phyloP scores from a whole-genome alignment of 345 rosid species.

The Moricandia moricandioides region DNA sequence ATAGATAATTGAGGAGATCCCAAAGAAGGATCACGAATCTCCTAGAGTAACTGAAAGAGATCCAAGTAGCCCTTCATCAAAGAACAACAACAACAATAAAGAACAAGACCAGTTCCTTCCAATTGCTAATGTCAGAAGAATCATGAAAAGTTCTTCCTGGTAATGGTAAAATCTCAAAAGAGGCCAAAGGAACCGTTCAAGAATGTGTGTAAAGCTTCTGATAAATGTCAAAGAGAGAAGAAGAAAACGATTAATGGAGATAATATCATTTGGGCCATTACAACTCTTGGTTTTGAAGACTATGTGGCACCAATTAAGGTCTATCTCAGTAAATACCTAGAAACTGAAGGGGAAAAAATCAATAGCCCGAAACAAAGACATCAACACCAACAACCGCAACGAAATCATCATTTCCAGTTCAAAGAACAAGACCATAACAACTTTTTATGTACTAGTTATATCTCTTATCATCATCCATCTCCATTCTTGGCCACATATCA shows the following conservation, averaged over 20 bases:
- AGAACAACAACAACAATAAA: conserved; percentile 36
- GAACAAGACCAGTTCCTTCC: conserved; percentile 76
- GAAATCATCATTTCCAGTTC: conserved; percentile 37
- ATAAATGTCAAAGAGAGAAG: conserved; percentile 68
- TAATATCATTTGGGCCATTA: conserved; percentile 74
- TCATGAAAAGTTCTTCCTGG: conserved; percentile 69
- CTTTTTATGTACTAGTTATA: conserved; percentile 36
- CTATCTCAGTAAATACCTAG: conserved; percentile 57
- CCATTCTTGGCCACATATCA: conserved; percentile 42
- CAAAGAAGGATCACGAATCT: conserved; percentile 39
- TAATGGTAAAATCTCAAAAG: conserved; percentile 70
- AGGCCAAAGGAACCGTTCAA: conserved; percentile 68
- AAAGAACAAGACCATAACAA: conserved; percentile 39
- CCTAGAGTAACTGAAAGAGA: conserved; percentile 35
- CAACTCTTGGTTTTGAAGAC: conserved; percentile 68
- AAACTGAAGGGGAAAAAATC: conserved; percentile 63
- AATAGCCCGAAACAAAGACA: conserved; percentile 58
- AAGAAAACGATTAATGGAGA: conserved; percentile 74
- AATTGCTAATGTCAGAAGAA: conserved; percentile 72
- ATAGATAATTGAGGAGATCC: conserved; percentile 61
- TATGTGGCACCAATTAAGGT: conserved; percentile 55
- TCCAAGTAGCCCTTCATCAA: conserved; percentile 55
- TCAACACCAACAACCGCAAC: conserved; percentile 46
- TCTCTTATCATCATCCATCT: conserved; percentile 43
- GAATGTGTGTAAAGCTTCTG: conserved; percentile 81